These are phyloP conservation scores for Bromus sterilis DNA, from an alignment of 176 grass and related monocot genomes.

Conservation along the genomic window DNA sequence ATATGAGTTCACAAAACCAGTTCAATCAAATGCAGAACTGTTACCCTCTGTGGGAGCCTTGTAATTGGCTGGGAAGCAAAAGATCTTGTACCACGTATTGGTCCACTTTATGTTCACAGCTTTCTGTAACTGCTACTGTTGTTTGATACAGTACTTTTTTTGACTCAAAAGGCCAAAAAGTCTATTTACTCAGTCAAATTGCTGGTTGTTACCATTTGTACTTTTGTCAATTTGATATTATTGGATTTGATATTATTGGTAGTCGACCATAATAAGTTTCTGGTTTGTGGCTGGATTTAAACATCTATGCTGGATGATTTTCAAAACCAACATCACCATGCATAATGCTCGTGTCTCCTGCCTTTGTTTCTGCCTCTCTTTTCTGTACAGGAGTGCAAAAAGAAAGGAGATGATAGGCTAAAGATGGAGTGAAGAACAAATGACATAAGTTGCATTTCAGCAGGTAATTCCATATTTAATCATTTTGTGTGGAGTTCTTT, in stretches of 20 bases:
- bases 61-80: not conserved
- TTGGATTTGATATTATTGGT: not conserved
- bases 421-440: not conserved
- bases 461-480: not conserved
- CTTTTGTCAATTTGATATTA: not conserved
- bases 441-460: not conserved
- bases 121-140: not conserved
- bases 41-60: not conserved
- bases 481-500: not conserved
- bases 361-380: not conserved
- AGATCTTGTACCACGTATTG: not conserved
- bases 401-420: not conserved
- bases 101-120: not conserved
- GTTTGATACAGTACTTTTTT: not conserved
- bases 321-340: not conserved
- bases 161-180: not conserved
- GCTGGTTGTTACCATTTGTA: not conserved
- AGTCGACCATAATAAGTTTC: not conserved
- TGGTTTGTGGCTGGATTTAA: not conserved
- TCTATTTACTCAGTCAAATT: not conserved
- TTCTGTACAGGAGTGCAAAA: constrained; percentile 1
- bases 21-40: not conserved
- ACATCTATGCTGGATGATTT: not conserved
- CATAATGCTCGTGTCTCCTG: not conserved
- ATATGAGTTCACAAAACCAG: not conserved